Evolutionary conservation across 2,329 filamentous ascomycete genomes (phyloP), one percentile per base, ranked within the genome.

Genomic region (Penicillium expansum): DNA sequence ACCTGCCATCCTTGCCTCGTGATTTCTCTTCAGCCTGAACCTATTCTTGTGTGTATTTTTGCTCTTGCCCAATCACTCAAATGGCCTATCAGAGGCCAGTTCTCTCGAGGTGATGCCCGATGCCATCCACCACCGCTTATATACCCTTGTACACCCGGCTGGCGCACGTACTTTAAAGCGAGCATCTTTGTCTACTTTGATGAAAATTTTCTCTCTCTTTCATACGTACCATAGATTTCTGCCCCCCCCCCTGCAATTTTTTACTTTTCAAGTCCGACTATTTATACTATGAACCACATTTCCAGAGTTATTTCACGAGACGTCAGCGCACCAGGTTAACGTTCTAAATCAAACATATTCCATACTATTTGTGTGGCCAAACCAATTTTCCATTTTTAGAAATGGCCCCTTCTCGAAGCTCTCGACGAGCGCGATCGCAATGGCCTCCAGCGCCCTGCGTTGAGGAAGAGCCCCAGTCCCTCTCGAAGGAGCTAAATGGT

Each of bases 391-490:
- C 13, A 27, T 16, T 18, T 18, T 42, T 51, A 30, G 33, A 57
- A 29, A 70, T 70, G 66, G 58, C 61, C 47, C 58, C 61, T 56
- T 61, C 51, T 62, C 63, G 61, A 30, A 48, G 38, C 57, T 13
- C 59, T 42, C 52, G 53, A 45, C 27, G 35, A 18, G 63, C 68
- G 54, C 66, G 69, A 58, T 63, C 67, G 42, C 68, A 63, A 48
- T 76, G 72, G 73, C 77, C 77, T 33, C 78, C 77, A 20, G 70
- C 70, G 53, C 77, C 78, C 27, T 73, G 62, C 49, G 78, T 78
- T 52, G 78, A 80, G 60, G 77, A 79, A 56, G 77, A 78, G 62
- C 59, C 65, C n/a, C 65, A 68, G 33, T 74, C 77, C 30, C 69
- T 79, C 27, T 70, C 74, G 18, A 73, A 72, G 59, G 77, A 80